A percentile compares a stretch with the other conserved stretches of the same genome.
phyloP scores from a whole-genome alignment of 164 flowering plant species.

The Stephania yunnanensis region DNA sequence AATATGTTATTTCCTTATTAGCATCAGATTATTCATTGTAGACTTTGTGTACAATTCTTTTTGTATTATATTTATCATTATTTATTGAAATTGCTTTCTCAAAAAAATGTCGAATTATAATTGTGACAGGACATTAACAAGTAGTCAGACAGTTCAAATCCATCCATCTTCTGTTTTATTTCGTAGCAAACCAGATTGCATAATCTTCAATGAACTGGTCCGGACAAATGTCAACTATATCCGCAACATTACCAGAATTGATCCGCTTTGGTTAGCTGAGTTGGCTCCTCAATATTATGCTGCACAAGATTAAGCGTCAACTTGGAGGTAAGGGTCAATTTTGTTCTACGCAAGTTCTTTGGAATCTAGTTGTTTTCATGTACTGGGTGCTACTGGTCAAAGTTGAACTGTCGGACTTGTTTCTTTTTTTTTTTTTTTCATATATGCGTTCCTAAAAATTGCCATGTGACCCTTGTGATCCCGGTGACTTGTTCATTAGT shows the following conservation, averaged over 20 bases:
- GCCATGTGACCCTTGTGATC: too few species aligned
- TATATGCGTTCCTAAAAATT: not conserved
- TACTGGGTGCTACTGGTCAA: not conserved
- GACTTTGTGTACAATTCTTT: not conserved
- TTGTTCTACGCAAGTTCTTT: not conserved
- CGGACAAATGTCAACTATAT: slow-evolving; percentile 66
- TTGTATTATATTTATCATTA: not conserved
- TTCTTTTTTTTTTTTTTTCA: too few species aligned
- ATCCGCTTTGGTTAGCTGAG: slow-evolving; percentile 80
- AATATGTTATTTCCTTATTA: too few species aligned
- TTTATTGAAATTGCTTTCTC: not conserved
- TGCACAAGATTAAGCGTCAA: slow-evolving; percentile 22
- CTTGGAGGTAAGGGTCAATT: slow-evolving; percentile 14
- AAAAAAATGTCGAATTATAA: not conserved
- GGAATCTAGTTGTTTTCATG: not conserved
- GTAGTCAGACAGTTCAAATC: slow-evolving; percentile 66
- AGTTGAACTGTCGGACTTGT: not conserved
- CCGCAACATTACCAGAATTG: slow-evolving; percentile 70
- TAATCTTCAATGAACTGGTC: slow-evolving; percentile 77
- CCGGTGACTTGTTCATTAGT: too few species aligned
- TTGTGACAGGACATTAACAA: slow-evolving; percentile 61
- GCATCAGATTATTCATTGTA: not conserved
- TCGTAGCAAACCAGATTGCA: slow-evolving; percentile 66
- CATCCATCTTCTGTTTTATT: slow-evolving; percentile 81
- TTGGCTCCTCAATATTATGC: slow-evolving; percentile 76